A percentile compares a stretch with the other conserved stretches of the same genome.
Evolutionary conservation across 441 rosid genomes (phyloP).

Genomic region (Mallotus repandus): DNA sequence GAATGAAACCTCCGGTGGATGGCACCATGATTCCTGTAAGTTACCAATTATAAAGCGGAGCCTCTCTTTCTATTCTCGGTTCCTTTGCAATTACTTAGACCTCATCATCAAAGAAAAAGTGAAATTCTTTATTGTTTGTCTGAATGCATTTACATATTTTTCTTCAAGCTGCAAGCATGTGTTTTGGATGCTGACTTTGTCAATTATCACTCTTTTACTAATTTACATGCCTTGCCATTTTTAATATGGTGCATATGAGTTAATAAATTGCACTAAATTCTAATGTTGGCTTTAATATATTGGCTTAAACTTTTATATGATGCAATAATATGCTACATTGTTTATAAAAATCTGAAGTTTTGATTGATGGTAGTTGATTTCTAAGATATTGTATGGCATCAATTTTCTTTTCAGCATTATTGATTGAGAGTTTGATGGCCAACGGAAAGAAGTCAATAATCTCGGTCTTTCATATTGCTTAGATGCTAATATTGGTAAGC

Average conservation of each 20-base stretch:
- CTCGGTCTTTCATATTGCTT: neutral
- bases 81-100: neutral
- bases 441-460: slow-evolving; percentile 14
- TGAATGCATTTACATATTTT: too few relatives aligned
- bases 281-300: slow-evolving; percentile 2
- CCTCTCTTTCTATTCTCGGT: neutral
- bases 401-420: slow-evolving; percentile 15
- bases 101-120: too few relatives aligned
- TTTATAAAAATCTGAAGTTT: neutral
- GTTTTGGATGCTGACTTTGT: too few relatives aligned
- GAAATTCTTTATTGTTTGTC: too few relatives aligned
- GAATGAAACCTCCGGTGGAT: slow-evolving; percentile 17
- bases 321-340: neutral
- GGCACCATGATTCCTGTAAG: slow-evolving; percentile 24
- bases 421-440: slow-evolving; percentile 19
- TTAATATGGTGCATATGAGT: neutral
- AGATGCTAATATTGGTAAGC: slow-evolving; percentile 27
- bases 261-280: neutral
- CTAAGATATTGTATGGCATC: slow-evolving; percentile 4
- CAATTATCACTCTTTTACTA: neutral
- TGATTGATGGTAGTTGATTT: slow-evolving; percentile 10
- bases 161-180: too few relatives aligned
- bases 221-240: neutral
- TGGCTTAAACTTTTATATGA: neutral
- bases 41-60: slow-evolving; percentile 8